phyloP scores from a whole-genome alignment of 768 basidiomycete genomes.

The Porphyrellus cyaneotinctus region DNA sequence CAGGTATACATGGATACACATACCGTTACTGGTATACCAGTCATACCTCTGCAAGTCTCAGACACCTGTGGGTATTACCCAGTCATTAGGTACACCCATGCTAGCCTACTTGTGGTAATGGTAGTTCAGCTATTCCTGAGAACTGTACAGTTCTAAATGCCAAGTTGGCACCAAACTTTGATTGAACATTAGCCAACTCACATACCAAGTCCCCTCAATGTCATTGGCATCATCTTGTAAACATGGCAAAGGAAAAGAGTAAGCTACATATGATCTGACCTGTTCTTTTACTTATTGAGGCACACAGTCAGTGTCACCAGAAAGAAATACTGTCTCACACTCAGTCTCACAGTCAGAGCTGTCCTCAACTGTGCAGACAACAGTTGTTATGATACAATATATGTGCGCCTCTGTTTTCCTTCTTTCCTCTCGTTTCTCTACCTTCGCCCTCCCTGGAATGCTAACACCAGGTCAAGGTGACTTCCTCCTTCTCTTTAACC shows the following conservation, averaged over 20 bases:
- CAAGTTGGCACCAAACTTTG: constrained; percentile 24
- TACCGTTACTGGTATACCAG: too few species aligned
- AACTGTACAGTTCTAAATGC: constrained; percentile 19
- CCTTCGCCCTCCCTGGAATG: too few species aligned
- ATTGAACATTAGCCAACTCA: neutral
- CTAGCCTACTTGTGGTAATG: too few species aligned
- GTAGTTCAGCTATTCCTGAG: constrained; percentile 4
- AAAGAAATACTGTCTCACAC: constrained; percentile 94
- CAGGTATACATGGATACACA: too few species aligned
- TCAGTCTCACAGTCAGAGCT: constrained; percentile 90
- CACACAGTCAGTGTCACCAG: constrained; percentile 66
- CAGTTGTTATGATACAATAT: too few species aligned
- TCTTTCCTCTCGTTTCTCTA: too few species aligned
- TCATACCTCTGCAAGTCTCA: too few species aligned
- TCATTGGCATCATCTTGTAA: constrained; percentile 8
- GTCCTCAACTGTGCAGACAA: constrained; percentile 99
- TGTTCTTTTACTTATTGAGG: neutral
- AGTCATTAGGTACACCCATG: too few species aligned
- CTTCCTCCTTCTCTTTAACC: too few species aligned
- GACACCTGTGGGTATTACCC: too few species aligned
- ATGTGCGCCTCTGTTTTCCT: too few species aligned
- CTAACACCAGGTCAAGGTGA: too few species aligned
- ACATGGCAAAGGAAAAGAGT: constrained; percentile 28
- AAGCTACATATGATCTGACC: neutral
- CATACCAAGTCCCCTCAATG: neutral